Percentiles rank a stretch among this genome's conserved stretches.
phyloP scores from a whole-genome alignment of 228 moss, liverwort and hornwort genomes.

The Sphagnum magellanicum region DNA sequence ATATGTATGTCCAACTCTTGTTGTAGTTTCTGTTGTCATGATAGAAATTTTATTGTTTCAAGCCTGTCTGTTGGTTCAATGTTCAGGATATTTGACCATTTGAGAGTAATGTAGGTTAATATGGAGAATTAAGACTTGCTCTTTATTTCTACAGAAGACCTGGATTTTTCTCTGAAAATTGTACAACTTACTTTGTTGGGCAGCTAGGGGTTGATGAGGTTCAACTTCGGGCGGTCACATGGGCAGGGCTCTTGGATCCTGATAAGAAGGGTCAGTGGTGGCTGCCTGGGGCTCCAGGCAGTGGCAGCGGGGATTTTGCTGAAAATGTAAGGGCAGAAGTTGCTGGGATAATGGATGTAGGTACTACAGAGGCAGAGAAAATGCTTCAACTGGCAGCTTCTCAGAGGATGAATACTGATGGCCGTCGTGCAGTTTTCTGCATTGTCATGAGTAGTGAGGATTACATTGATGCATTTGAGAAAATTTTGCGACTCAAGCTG shows the following conservation, averaged over 20 bases:
- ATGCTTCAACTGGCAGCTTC: conserved; percentile 91
- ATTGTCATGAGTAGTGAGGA: conserved; percentile 96
- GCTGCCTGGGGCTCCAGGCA: conserved; percentile 55
- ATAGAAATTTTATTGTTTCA: too few species aligned
- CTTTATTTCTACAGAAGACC: not conserved
- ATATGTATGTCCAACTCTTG: too few species aligned
- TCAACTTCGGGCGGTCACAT: conserved; percentile 75
- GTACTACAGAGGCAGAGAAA: conserved; percentile 69
- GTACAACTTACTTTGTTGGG: not conserved
- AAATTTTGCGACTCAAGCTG: conserved; percentile 78
- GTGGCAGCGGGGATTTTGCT: conserved; percentile 8
- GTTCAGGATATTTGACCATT: too few species aligned
- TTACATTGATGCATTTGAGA: conserved; percentile 92
- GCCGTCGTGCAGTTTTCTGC: conserved; percentile 88
- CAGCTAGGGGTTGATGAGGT: conserved; percentile 84
- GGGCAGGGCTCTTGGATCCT: conserved; percentile 70
- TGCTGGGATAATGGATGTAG: conserved; percentile 68
- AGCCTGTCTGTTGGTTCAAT: too few species aligned
- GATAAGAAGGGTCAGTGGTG: conserved; percentile 97
- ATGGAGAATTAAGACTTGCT: not conserved
- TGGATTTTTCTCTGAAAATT: not conserved
- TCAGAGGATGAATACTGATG: conserved; percentile 96
- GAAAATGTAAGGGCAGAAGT: conserved; percentile 49
- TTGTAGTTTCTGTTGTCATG: too few species aligned
- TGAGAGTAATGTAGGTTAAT: too few species aligned